Conservation (phyloP, 257 asterid genomes). For the Craterostigma plantagineum region DNA sequence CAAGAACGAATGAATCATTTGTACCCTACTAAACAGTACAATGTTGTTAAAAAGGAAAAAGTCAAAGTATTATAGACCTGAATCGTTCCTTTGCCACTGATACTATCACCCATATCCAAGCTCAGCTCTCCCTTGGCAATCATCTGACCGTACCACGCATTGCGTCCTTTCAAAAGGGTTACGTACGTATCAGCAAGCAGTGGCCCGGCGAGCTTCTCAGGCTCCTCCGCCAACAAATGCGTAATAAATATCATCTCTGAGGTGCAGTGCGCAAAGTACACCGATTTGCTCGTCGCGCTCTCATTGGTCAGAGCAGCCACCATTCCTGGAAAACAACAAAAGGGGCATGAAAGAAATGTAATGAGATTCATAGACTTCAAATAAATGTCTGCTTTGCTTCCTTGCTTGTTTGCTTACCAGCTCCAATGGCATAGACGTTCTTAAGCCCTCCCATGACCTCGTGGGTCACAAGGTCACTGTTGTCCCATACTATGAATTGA, state of each 20-base stretch:
- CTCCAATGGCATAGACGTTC: slow-evolving; percentile 84
- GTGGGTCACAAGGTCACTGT: slow-evolving; percentile 73
- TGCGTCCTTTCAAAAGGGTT: slow-evolving; percentile 86
- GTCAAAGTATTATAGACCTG: slow-evolving; percentile 40
- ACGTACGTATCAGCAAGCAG: slow-evolving; percentile 87
- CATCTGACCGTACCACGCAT: slow-evolving; percentile 89
- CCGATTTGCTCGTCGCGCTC: slow-evolving; percentile 97
- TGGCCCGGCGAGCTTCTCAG: slow-evolving; percentile 97
- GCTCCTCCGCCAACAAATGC: slow-evolving; percentile 81
- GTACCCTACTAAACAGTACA: too few species aligned
- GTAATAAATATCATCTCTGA: slow-evolving; percentile 97
- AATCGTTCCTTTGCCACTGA: slow-evolving; percentile 92
- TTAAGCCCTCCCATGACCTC: slow-evolving; percentile 92
- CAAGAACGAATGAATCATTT: not conserved
- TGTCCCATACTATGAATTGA: slow-evolving; percentile 87
- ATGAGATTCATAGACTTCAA: slow-evolving; percentile 2
- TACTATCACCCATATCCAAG: slow-evolving; percentile 91
- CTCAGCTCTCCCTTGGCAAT: slow-evolving; percentile 79
- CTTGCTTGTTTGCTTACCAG: slow-evolving; percentile 35
- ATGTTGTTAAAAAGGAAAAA: too few species aligned
- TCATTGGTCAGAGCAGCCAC: slow-evolving; percentile 93
- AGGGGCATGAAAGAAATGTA: too few species aligned
- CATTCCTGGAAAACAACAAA: slow-evolving; percentile 91
- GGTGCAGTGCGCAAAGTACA: slow-evolving; percentile 90
- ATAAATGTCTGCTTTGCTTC: not conserved